Evolutionary conservation across 176 grass and related monocot species (phyloP).

Genomic region (Rhynchospora breviuscula): DNA sequence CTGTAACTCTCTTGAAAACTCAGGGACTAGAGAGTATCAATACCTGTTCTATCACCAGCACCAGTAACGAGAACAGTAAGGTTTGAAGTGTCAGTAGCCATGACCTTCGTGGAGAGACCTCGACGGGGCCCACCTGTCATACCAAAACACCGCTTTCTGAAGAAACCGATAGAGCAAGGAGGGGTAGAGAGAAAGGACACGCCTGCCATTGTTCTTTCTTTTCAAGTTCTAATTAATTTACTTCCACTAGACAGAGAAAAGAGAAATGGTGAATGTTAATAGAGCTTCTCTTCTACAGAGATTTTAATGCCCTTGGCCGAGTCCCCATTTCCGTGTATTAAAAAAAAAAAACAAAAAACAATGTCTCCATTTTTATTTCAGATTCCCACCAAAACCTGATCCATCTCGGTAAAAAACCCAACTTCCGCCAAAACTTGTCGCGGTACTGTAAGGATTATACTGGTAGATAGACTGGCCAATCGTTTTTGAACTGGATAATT

Average conservation of each 20-base stretch:
- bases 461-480: neutral
- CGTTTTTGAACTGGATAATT: neutral
- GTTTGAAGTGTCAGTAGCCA: constrained; percentile 35
- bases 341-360: too few relatives aligned
- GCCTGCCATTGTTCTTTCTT: constrained; percentile 2
- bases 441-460: neutral
- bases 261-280: neutral
- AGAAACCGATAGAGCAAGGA: neutral
- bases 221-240: neutral
- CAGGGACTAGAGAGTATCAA: neutral
- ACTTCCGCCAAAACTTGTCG: neutral
- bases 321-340: too few relatives aligned
- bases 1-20: neutral
- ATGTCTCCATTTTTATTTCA: too few relatives aligned
- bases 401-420: too few relatives aligned
- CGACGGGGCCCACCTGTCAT: constrained; percentile 20
- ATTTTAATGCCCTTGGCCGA: too few relatives aligned
- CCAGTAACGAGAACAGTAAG: constrained; percentile 74
- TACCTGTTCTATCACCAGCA: constrained; percentile 76
- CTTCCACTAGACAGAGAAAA: neutral
- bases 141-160: neutral
- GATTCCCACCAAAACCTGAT: too few relatives aligned
- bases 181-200: constrained; percentile 16
- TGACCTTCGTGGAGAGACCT: constrained; percentile 33
- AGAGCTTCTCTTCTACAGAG: neutral